A percentile compares a stretch with the other conserved stretches of the same genome.
These are phyloP conservation scores for Penicillium brasilianum DNA, from an alignment of 2,329 filamentous ascomycete species.

Conservation along the genomic window DNA sequence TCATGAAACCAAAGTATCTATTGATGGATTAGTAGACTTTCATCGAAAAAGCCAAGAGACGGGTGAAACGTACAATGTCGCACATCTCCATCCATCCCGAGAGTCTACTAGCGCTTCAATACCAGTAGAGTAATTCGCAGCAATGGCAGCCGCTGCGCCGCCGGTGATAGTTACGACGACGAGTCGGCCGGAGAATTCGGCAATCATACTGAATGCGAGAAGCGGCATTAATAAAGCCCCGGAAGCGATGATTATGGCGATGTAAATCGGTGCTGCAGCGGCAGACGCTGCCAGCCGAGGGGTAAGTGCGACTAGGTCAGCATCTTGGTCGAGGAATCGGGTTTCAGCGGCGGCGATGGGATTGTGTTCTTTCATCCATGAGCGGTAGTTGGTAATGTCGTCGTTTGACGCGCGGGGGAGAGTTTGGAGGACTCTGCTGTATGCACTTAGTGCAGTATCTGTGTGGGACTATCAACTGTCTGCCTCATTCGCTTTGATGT, in stretches of 20 bases:
- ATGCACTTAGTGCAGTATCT: conserved; percentile 53
- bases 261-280: conserved; percentile 37
- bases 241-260: conserved; percentile 54
- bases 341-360: conserved; percentile 58
- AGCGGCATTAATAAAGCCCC: conserved; percentile 62
- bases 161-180: conserved; percentile 61
- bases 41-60: not conserved
- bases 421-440: conserved; percentile 53
- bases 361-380: conserved; percentile 58
- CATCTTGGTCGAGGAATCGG: conserved; percentile 57
- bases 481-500: not conserved
- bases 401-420: conserved; percentile 52
- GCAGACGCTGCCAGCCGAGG: conserved; percentile 27
- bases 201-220: conserved; percentile 63
- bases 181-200: conserved; percentile 62
- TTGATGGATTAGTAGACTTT: conserved; percentile 5
- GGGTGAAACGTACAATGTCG: conserved; percentile 39
- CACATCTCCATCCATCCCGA: conserved; percentile 48
- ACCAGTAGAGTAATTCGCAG: conserved; percentile 43
- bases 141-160: conserved; percentile 50
- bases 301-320: conserved; percentile 51
- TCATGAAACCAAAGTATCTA: conserved; percentile 50
- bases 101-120: conserved; percentile 44
- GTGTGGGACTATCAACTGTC: conserved; percentile 21
- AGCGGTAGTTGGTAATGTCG: conserved; percentile 58